A percentile compares a stretch with the other conserved stretches of the same genome.
Evolutionary conservation across 2,329 filamentous ascomycete genomes (phyloP).

Genomic region (Tolypocladium inflatum): DNA sequence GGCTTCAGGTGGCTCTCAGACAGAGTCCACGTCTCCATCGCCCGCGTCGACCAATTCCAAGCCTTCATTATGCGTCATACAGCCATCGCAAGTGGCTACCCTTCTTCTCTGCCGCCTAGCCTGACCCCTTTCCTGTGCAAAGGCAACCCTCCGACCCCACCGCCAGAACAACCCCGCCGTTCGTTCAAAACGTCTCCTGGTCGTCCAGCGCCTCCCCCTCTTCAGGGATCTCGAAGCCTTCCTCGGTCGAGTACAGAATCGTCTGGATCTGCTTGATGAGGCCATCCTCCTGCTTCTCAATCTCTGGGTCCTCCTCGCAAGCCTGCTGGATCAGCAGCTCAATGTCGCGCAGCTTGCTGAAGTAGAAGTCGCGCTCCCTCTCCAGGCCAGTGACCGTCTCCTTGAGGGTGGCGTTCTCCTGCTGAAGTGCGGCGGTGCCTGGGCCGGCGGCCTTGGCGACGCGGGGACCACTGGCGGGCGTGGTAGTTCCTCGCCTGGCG

Average conservation of each 20-base stretch:
- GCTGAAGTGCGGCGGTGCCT: conserved; percentile 62
- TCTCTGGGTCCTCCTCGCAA: conserved; percentile 81
- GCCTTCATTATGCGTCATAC: conserved; percentile 4
- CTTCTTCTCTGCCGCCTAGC: neutral
- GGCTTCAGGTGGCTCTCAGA: neutral
- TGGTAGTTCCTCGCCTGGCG: conserved; percentile 47
- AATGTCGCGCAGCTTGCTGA: conserved; percentile 95
- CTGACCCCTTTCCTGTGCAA: neutral
- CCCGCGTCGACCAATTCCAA: conserved; percentile 1
- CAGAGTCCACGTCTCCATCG: neutral
- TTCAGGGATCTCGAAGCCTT: conserved; percentile 81
- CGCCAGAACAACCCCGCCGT: neutral
- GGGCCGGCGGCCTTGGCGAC: conserved; percentile 41
- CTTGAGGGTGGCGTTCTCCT: conserved; percentile 83
- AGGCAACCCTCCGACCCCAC: conserved; percentile 1
- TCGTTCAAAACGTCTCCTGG: conserved; percentile 64
- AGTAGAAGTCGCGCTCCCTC: conserved; percentile 97
- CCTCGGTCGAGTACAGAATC: conserved; percentile 95
- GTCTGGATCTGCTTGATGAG: conserved; percentile 93
- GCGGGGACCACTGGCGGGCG: conserved; percentile 41
- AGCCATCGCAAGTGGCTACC: neutral
- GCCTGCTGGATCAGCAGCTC: conserved; percentile 90
- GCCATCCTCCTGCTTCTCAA: conserved; percentile 89
- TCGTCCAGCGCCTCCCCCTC: conserved; percentile 65
- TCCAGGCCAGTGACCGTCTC: conserved; percentile 93